Percentiles rank a stretch among this genome's conserved stretches.
These are phyloP conservation scores for Kwoniella shivajii DNA, from an alignment of 1,284 basidiomycete genomes.

Conservation along the genomic window DNA sequence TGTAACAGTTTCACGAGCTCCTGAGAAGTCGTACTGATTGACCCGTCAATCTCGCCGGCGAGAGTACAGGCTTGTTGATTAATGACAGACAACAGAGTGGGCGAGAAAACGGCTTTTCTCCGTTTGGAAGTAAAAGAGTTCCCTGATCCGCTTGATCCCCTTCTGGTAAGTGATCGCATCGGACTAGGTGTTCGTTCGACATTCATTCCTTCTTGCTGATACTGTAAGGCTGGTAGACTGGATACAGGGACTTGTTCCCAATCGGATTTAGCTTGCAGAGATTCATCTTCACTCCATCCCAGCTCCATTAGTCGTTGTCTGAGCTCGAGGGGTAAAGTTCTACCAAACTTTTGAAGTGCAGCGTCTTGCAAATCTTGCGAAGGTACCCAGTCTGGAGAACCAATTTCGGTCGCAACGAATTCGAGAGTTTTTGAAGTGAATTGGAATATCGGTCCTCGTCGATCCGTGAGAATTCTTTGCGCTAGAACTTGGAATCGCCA, in stretches of 20 bases:
- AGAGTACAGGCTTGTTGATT: slow-evolving; percentile 50
- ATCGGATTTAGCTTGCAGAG: slow-evolving; percentile 28
- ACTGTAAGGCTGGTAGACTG: slow-evolving; percentile 23
- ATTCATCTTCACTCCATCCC: slow-evolving; percentile 47
- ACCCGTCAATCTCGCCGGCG: slow-evolving; percentile 61
- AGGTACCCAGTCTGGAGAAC: slow-evolving; percentile 37
- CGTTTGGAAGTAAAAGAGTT: slow-evolving; percentile 18
- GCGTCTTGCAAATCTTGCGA: slow-evolving; percentile 45
- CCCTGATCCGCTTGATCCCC: slow-evolving; percentile 26
- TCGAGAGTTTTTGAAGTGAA: slow-evolving; percentile 37
- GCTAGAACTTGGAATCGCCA: slow-evolving; percentile 44
- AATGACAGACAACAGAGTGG: slow-evolving; percentile 26
- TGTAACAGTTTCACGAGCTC: slow-evolving; percentile 67
- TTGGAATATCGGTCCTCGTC: slow-evolving; percentile 41
- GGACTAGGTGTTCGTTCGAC: slow-evolving; percentile 18
- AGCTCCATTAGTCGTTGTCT: slow-evolving; percentile 47
- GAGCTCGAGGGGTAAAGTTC: slow-evolving; percentile 41
- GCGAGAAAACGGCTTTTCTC: slow-evolving; percentile 37
- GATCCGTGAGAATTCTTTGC: slow-evolving; percentile 35
- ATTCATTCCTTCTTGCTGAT: slow-evolving; percentile 17
- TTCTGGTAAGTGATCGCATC: slow-evolving; percentile 19
- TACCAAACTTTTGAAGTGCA: slow-evolving; percentile 43
- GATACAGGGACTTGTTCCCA: slow-evolving; percentile 46
- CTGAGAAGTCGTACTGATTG: slow-evolving; percentile 63
- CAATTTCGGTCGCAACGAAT: slow-evolving; percentile 47